Conservation (phyloP, 176 grass and related monocot genomes). For the Microstegium vimineum region DNA sequence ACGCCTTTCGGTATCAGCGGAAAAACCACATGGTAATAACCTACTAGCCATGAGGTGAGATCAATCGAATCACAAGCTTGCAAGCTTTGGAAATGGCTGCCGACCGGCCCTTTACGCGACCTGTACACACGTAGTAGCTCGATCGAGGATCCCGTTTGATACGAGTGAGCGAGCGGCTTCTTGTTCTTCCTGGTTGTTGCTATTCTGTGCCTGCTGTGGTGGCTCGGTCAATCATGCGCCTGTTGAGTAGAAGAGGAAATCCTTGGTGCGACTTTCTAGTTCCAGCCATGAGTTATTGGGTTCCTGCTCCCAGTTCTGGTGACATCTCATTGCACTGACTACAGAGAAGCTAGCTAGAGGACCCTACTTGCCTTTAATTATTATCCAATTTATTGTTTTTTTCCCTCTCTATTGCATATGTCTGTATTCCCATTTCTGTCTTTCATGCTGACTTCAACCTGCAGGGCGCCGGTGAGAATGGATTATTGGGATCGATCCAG, state of each 20-base stretch:
- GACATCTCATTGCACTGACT: constrained; percentile 40
- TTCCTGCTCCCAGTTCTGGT: not conserved
- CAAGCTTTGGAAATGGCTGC: too few species aligned
- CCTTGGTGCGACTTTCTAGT: constrained; percentile 36
- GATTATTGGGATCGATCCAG: too few species aligned
- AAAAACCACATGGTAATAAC: not conserved
- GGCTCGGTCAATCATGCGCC: constrained; percentile 22
- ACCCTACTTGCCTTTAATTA: not conserved
- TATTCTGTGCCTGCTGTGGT: not conserved
- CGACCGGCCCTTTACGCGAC: not conserved
- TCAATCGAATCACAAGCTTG: too few species aligned
- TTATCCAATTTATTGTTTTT: not conserved
- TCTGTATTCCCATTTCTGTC: too few species aligned
- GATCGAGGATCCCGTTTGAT: too few species aligned
- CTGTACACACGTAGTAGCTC: too few species aligned
- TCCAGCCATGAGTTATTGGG: constrained; percentile 26
- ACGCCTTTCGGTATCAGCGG: not conserved
- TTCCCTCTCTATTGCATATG: too few species aligned
- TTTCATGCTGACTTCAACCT: too few species aligned
- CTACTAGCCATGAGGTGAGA: not conserved
- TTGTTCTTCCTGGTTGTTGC: not conserved
- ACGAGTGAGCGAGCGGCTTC: not conserved
- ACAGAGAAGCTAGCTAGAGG: not conserved
- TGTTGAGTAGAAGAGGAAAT: constrained; percentile 4
- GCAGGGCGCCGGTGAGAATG: too few species aligned